These are phyloP conservation scores for Avena sativa DNA, from an alignment of 176 grass and related monocot species.

Conservation along the genomic window DNA sequence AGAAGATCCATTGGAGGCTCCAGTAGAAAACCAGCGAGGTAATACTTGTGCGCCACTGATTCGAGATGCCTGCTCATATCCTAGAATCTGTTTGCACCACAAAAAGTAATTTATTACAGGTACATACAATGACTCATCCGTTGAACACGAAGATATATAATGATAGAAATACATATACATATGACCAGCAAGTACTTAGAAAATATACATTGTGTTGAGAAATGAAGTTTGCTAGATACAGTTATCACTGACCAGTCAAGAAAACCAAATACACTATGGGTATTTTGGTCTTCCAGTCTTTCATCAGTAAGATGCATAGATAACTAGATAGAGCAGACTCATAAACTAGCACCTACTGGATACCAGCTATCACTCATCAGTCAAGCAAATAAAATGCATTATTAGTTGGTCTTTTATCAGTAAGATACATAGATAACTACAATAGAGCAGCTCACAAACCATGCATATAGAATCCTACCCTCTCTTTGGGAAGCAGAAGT, in stretches of 20 bases:
- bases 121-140: constrained; percentile 4
- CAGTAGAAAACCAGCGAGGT: constrained; percentile 57
- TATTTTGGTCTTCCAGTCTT: neutral
- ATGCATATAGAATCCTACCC: neutral
- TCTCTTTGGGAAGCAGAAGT: neutral
- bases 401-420: neutral
- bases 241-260: neutral
- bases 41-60: constrained; percentile 38
- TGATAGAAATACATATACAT: neutral
- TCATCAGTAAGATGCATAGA: neutral
- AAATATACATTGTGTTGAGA: neutral
- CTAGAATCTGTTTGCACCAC: constrained; percentile 47
- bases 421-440: neutral
- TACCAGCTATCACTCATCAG: neutral
- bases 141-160: constrained; percentile 22
- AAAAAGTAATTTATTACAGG: neutral
- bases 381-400: neutral
- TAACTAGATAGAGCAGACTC: neutral
- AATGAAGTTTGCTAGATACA: neutral
- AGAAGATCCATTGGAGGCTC: constrained; percentile 39
- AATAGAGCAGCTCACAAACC: neutral
- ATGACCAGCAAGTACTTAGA: neutral
- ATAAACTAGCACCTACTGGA: neutral
- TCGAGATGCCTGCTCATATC: constrained; percentile 46
- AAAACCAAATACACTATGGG: neutral